Percentiles rank a stretch among this genome's conserved stretches.
phyloP scores from a whole-genome alignment of 1,284 basidiomycete genomes.

The Rhodotorula sp. region DNA sequence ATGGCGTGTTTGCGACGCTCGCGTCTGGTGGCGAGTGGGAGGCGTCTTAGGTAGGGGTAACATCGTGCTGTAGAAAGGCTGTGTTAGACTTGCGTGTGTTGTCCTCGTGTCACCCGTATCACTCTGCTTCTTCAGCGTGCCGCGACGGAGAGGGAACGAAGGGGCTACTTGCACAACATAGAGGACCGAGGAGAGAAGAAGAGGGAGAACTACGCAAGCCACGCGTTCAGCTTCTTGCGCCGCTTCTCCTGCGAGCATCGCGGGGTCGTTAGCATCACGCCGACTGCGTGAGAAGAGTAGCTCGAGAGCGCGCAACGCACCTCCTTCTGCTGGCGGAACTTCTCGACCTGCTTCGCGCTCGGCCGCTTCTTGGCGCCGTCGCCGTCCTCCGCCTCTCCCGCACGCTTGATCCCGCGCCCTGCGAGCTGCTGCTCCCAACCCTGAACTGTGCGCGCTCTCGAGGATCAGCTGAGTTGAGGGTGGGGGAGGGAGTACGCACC shows the following conservation, averaged over 20 bases:
- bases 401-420: constrained; percentile 16
- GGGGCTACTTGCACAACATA: neutral
- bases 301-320: neutral
- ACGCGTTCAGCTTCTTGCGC: constrained; percentile 21
- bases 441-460: constrained; percentile 4
- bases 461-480: no score
- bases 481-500: neutral
- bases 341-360: constrained; percentile 27
- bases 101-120: no score
- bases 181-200: neutral
- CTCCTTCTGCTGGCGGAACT: constrained; percentile 29
- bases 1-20: constrained; percentile 67
- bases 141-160: neutral
- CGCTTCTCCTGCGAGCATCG: constrained; percentile 23
- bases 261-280: neutral
- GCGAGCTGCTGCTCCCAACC: constrained; percentile 30
- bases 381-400: neutral
- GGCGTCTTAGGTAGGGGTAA: constrained; percentile 15
- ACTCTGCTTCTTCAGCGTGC: neutral
- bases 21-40: constrained; percentile 85
- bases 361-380: constrained; percentile 17
- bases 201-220: constrained; percentile 1
- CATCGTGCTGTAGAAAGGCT: no score
- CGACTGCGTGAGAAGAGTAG: neutral
- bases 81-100: no score